phyloP scores from a whole-genome alignment of 495 filamentous ascomycete species.

The Xylaria venustula region DNA sequence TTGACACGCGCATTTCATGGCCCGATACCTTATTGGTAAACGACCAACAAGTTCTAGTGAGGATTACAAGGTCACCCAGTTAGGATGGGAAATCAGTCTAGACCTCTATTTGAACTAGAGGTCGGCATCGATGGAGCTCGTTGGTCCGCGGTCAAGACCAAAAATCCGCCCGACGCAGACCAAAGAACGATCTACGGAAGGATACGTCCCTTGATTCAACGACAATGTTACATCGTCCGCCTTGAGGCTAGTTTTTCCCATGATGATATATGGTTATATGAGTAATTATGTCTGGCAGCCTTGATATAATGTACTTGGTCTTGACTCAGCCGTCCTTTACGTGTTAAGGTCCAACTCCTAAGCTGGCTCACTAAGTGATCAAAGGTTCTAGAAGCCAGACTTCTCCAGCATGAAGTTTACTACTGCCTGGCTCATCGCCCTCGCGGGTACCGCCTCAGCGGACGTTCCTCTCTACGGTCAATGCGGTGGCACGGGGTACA shows the following conservation, averaged over 20 bases:
- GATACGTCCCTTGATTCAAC: background rate
- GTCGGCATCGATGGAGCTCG: slow-evolving; percentile 21
- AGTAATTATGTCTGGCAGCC: background rate
- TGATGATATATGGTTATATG: background rate
- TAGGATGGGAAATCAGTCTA: background rate
- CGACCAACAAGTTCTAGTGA: background rate
- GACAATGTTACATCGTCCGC: background rate
- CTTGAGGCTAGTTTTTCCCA: background rate
- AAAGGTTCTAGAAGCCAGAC: background rate
- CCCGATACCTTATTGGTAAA: background rate
- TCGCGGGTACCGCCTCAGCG: slow-evolving; percentile 17
- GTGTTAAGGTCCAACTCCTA: background rate
- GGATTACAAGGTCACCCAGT: background rate
- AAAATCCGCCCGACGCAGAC: background rate
- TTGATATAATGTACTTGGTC: background rate
- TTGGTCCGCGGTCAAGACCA: slow-evolving; percentile 18
- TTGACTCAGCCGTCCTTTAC: background rate
- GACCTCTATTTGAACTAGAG: background rate
- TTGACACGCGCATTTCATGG: background rate
- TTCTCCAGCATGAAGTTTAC: slow-evolving; percentile 25
- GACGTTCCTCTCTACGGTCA: slow-evolving; percentile 38
- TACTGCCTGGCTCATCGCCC: slow-evolving; percentile 18
- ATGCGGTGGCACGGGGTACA: slow-evolving; percentile 50
- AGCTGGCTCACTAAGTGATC: background rate
- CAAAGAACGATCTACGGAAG: slow-evolving; percentile 9